Evolutionary conservation across 768 basidiomycete genomes (phyloP).

Genomic region (Tylopilus sp.): DNA sequence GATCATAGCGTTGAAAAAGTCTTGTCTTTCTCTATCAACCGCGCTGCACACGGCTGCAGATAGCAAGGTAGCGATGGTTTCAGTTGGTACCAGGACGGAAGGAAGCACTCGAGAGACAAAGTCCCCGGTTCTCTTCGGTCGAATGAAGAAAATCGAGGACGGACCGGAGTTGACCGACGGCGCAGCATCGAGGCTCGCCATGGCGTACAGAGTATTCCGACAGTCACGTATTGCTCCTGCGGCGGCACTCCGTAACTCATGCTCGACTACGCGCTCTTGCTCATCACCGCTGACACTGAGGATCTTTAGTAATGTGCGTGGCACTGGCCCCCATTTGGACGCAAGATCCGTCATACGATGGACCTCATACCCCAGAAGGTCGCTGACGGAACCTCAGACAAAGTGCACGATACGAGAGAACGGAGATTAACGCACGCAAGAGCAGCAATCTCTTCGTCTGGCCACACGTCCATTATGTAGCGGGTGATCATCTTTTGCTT

Average conservation of each 20-base stretch:
- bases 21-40: background rate
- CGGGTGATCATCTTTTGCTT: background rate
- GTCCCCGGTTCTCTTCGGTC: background rate
- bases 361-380: background rate
- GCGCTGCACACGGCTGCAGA: background rate
- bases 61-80: background rate
- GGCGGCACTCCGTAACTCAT: background rate
- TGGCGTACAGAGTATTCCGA: background rate
- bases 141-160: constrained; percentile 1
- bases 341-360: background rate
- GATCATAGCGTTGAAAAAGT: constrained; percentile 2
- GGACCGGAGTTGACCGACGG: background rate
- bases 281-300: background rate
- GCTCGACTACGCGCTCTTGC: background rate
- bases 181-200: background rate
- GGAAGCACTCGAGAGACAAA: background rate
- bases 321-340: background rate
- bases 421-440: background rate
- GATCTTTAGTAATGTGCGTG: constrained; percentile 1
- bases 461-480: constrained; percentile 5
- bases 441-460: background rate
- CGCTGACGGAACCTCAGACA: background rate
- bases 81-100: background rate
- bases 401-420: background rate
- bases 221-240: background rate